Evolutionary conservation across 768 basidiomycete genomes (phyloP).

Genomic region (Calocybe indica): DNA sequence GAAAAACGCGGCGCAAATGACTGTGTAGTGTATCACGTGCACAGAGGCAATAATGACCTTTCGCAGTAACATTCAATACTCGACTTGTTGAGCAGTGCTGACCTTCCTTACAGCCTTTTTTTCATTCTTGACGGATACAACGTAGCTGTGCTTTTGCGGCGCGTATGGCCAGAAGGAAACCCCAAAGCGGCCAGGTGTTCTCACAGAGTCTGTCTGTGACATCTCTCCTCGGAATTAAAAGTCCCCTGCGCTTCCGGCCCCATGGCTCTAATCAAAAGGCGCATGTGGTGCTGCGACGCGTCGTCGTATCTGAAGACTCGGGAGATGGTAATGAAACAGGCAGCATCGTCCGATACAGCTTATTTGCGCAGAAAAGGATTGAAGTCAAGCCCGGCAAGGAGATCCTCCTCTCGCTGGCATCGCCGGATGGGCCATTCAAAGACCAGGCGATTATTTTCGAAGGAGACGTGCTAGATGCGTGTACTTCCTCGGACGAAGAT

Average conservation of each 20-base stretch:
- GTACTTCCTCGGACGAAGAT: slow-evolving; percentile 32
- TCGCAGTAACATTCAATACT: too few relatives aligned
- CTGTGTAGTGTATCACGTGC: slow-evolving; percentile 8
- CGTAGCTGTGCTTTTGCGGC: slow-evolving; percentile 5
- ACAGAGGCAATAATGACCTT: too few relatives aligned
- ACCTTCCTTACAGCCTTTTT: too few relatives aligned
- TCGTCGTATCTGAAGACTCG: slow-evolving; percentile 40
- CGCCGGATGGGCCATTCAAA: slow-evolving; percentile 45
- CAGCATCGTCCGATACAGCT: slow-evolving; percentile 47
- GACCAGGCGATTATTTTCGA: slow-evolving; percentile 56
- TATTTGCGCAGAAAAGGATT: slow-evolving; percentile 66
- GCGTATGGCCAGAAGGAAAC: slow-evolving; percentile 33
- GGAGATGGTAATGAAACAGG: slow-evolving; percentile 32
- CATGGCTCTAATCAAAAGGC: slow-evolving; percentile 65
- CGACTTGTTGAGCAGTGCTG: too few relatives aligned
- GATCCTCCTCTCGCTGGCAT: slow-evolving; percentile 54
- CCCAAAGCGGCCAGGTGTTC: slow-evolving; percentile 24
- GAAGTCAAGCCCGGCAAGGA: slow-evolving; percentile 68
- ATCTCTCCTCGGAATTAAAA: slow-evolving; percentile 58
- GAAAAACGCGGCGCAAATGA: too few relatives aligned
- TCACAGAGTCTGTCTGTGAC: slow-evolving; percentile 30
- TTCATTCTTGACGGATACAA: too few relatives aligned
- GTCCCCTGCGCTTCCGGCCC: slow-evolving; percentile 55
- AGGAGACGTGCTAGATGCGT: slow-evolving; percentile 36
- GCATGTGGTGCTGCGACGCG: slow-evolving; percentile 63